Evolutionary conservation across 208 protist species (phyloP).

Genomic region (Leptomonas seymouri): DNA sequence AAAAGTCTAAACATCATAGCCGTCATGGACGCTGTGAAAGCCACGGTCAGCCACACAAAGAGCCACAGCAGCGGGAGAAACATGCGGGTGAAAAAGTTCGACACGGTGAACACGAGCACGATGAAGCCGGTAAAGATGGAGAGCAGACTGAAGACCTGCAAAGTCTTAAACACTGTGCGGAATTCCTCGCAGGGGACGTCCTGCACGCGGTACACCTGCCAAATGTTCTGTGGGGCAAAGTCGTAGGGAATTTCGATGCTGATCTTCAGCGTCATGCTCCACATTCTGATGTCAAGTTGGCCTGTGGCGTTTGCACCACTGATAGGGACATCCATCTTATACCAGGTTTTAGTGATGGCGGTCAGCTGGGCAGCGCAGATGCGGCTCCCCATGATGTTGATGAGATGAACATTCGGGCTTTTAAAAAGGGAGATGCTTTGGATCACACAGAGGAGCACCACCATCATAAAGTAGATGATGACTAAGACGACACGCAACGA

Average conservation of each 20-base stretch:
- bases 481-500: slow-evolving; percentile 35
- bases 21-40: slow-evolving; percentile 28
- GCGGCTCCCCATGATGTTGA: slow-evolving; percentile 33
- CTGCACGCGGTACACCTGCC: slow-evolving; percentile 43
- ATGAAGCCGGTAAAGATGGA: slow-evolving; percentile 46
- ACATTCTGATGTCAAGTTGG: slow-evolving; percentile 32
- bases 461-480: slow-evolving; percentile 34
- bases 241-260: slow-evolving; percentile 43
- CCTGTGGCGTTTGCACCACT: slow-evolving; percentile 42
- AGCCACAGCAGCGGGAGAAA: slow-evolving; percentile 58
- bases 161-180: slow-evolving; percentile 29
- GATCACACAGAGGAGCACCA: slow-evolving; percentile 33
- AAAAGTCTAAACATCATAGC: slow-evolving; percentile 40
- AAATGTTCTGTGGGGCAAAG: slow-evolving; percentile 32
- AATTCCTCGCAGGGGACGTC: slow-evolving; percentile 60
- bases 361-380: slow-evolving; percentile 23
- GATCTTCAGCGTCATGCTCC: slow-evolving; percentile 25
- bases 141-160: slow-evolving; percentile 50
- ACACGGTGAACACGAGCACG: slow-evolving; percentile 35
- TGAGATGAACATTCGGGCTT: slow-evolving; percentile 30
- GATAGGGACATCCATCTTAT: slow-evolving; percentile 30
- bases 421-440: slow-evolving; percentile 38
- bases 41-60: slow-evolving; percentile 40
- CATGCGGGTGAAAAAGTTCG: slow-evolving; percentile 51
- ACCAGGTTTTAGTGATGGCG: slow-evolving; percentile 6